Percentiles rank a stretch among this genome's conserved stretches.
phyloP scores from a whole-genome alignment of 306 rosid genomes.

The Quercus alba region DNA sequence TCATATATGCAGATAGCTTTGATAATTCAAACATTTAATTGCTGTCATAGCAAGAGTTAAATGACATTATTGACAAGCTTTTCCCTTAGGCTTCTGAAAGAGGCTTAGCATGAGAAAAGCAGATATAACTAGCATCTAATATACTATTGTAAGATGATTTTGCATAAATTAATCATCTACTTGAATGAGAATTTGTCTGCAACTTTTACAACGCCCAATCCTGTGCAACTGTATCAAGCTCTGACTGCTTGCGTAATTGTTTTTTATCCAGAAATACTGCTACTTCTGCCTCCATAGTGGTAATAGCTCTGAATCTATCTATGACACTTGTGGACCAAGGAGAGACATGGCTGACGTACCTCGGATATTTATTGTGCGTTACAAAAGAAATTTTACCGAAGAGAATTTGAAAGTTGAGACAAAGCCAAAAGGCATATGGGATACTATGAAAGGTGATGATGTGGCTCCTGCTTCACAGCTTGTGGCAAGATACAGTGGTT shows the following conservation, averaged over 20 bases:
- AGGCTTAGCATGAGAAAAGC: not conserved
- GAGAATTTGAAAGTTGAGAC: conserved; percentile 38
- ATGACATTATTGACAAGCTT: not conserved
- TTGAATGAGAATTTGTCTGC: not conserved
- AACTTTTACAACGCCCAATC: not conserved
- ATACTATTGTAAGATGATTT: not conserved
- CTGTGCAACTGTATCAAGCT: conserved; percentile 5
- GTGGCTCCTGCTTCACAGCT: conserved; percentile 79
- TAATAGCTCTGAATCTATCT: conserved; percentile 48
- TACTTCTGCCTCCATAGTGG: conserved; percentile 54
- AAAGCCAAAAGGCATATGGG: conserved; percentile 40
- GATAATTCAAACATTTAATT: not conserved
- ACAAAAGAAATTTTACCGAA: conserved; percentile 60
- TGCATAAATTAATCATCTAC: not conserved
- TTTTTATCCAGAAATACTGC: conserved; percentile 62
- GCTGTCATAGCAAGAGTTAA: not conserved
- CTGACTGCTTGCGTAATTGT: conserved; percentile 12
- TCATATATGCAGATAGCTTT: too few species aligned
- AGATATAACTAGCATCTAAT: not conserved
- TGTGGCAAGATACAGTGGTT: conserved; percentile 85
- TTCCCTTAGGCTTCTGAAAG: not conserved
- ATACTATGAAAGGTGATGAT: conserved; percentile 43
- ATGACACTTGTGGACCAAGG: conserved; percentile 78
- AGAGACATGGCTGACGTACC: conserved; percentile 62
- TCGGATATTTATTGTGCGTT: conserved; percentile 67